Evolutionary conservation across 2,329 filamentous ascomycete genomes (phyloP), one percentile per base, ranked within the genome.

Genomic region (Rutstroemia sp.): DNA sequence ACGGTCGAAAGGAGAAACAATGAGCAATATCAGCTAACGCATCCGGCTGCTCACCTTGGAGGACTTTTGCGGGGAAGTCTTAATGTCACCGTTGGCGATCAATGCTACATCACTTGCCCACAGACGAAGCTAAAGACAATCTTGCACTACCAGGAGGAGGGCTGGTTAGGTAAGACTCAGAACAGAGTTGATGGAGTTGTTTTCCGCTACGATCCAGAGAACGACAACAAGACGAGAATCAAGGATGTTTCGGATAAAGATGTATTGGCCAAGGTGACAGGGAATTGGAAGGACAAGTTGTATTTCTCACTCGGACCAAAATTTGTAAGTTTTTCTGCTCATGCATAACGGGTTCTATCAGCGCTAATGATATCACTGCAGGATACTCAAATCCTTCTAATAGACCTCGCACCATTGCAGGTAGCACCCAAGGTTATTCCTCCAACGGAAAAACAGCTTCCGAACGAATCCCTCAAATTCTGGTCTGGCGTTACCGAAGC

Each of bases 11-110:
- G 84, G 61, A 80, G 88, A 53, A 83, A 87, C 64, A 82, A 92
- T 68, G 94, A 99, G 74, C 88, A 92, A 60, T 99, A 99, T 72
- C 91, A 95, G 69, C 81, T 99, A 60, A 96, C 88, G 5, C 94
- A 99, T 72, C 94, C 94, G 4, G 85, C 89, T n/a, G 94, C 94
- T 6, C 89, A 95, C 68, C 78, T 99, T 1, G 91, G 92, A 27
- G 94, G 94, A 17, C 77, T 99, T 53, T 74, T 99, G 47, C 81
- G 92, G 63, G 94, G 94, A 23, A 85, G 88, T n/a, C 76, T 97
- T 51, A 92, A 86, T 65, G 86, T 99, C 60, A 92, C 87, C 8
- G 94, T 99, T 21, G 88, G 92, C 48, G 94, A 99, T 66, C 81
- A 86, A 61, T 94, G 90, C 66, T 95, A 88, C 70, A 80, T 97